These are phyloP conservation scores for Lyophyllum atratum DNA, from an alignment of 768 basidiomycete species.

Conservation along the genomic window DNA sequence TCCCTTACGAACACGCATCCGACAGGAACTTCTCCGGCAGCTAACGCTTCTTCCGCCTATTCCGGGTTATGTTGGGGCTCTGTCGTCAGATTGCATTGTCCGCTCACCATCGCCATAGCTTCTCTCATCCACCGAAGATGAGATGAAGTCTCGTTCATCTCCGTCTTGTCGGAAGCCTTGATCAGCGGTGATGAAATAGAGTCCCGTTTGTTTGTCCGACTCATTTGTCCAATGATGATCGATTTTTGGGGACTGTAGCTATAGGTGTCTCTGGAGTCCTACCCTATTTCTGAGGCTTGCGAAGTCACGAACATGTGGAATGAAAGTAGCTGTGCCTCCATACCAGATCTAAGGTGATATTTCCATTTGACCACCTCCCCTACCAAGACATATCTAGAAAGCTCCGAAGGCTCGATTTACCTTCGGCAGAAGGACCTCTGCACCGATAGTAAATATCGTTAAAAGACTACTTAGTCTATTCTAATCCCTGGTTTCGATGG, in stretches of 20 bases:
- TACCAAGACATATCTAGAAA: too few relatives aligned
- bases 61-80: conserved; percentile 12
- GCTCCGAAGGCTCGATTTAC: too few relatives aligned
- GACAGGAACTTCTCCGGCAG: conserved; percentile 89
- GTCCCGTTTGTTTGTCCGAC: not conserved
- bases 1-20: conserved; percentile 93
- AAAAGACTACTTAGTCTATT: too few relatives aligned
- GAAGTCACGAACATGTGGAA: not conserved
- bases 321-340: not conserved
- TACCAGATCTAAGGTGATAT: not conserved
- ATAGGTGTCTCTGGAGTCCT: not conserved
- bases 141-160: conserved; percentile 9
- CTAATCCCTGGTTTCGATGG: too few relatives aligned
- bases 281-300: not conserved
- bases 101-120: conserved; percentile 78
- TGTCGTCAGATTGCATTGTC: not conserved
- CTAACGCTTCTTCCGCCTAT: conserved; percentile 85
- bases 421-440: too few relatives aligned
- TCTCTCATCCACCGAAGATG: conserved; percentile 77
- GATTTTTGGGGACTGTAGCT: not conserved
- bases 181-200: not conserved
- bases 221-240: not conserved
- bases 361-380: not conserved
- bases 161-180: not conserved
- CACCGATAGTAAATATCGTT: too few relatives aligned